Evolutionary conservation across 768 basidiomycete species (phyloP).

Genomic region (Mycena venus): DNA sequence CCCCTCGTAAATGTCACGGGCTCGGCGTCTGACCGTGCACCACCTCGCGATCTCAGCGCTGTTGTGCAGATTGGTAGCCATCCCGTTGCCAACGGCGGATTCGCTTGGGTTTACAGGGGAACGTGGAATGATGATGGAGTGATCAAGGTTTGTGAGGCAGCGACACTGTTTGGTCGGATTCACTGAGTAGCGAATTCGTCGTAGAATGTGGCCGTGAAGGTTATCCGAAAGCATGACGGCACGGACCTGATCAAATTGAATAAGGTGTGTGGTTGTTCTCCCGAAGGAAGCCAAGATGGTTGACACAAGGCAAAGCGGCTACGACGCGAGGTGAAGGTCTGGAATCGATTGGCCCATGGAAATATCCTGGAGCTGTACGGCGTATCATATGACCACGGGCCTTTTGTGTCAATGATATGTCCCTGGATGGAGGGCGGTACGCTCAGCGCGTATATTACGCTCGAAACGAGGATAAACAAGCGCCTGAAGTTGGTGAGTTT

Average conservation of each 20-base stretch:
- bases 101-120: background rate
- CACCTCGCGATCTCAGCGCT: background rate
- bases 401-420: constrained; percentile 46
- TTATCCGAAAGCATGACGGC: background rate
- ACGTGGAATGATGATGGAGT: background rate
- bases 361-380: constrained; percentile 48
- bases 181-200: background rate
- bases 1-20: too few relatives aligned
- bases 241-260: background rate
- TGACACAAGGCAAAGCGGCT: constrained; percentile 14
- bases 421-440: constrained; percentile 36
- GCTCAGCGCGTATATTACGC: constrained; percentile 7
- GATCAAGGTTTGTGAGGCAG: background rate
- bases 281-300: too few relatives aligned
- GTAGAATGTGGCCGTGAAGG: constrained; percentile 1
- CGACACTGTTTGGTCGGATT: background rate
- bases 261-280: background rate
- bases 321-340: constrained; percentile 43
- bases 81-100: constrained; percentile 4
- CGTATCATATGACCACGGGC: constrained; percentile 42
- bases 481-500: background rate
- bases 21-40: too few relatives aligned
- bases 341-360: constrained; percentile 43
- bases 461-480: background rate
- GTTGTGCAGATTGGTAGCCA: background rate